Conservation (phyloP, 305 asterid genomes). For the Fraxinus latifolia region DNA sequence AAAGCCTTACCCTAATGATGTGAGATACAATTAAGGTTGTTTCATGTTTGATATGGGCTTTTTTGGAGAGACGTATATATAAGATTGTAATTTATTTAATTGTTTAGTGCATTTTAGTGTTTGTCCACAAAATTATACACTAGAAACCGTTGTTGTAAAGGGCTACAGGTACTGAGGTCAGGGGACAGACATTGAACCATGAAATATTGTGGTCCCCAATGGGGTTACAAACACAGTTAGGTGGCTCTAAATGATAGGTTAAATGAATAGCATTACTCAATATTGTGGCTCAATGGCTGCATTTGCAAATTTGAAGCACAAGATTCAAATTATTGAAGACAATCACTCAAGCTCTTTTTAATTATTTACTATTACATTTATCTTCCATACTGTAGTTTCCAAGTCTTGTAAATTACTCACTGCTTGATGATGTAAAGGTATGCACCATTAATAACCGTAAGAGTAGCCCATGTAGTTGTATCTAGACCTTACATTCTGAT, state of each 20-base stretch:
- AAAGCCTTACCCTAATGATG: too few species aligned
- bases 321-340: background rate
- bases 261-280: too few species aligned
- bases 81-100: too few species aligned
- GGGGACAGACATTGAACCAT: conserved; percentile 14
- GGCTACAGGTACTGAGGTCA: background rate
- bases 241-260: too few species aligned
- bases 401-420: background rate
- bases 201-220: background rate
- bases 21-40: too few species aligned
- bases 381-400: background rate
- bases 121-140: background rate
- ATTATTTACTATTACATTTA: background rate
- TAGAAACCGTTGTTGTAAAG: background rate
- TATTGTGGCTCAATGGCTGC: conserved; percentile 6
- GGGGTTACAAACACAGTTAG: too few species aligned
- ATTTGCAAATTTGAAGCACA: conserved; percentile 18
- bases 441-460: conserved; percentile 37
- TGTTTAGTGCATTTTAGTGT: background rate
- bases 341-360: background rate
- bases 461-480: conserved; percentile 62
- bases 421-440: background rate
- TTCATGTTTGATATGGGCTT: too few species aligned
- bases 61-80: background rate
- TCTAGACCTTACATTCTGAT: conserved; percentile 39